Base-by-base conservation (phyloP, 31 red algal species). In the Odonthalia washingtoniensis region DNA sequence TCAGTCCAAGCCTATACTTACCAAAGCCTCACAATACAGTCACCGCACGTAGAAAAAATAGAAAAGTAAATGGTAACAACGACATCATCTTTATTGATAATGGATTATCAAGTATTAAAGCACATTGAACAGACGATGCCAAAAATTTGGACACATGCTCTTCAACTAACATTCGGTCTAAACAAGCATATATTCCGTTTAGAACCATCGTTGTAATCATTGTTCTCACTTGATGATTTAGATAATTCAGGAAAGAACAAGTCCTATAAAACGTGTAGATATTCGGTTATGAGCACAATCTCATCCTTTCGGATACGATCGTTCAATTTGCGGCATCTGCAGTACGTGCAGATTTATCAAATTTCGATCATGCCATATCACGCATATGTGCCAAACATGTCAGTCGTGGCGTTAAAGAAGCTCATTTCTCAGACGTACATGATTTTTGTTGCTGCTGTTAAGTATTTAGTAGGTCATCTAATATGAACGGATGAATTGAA, bases 361-460 rank as follows among this genome's bases (percentile, higher is more conserved):
- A 6, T 12, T 38, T 32, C 35, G 67, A 32, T 6, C 9, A 38
- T 72, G 67, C 67, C 16, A 9, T 72, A n/a, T 9, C 31, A n/a
- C 28, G 67, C 26, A 72, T 72, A 38, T 35, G 67, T 72, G 31
- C 67, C 9, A 72, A 32, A 16, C 67, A 72, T 32, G 67, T 72
- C 9, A 72, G 35, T n/a, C 67, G 67, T 72, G 28, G 67, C 35
- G 28, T 72, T 9, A 32, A 72, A n/a, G 31, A 38, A 16, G 28
- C 35, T 12, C 67, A 35, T 72, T 72, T 72, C 35, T n/a, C 35
- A 17, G 31, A 17, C 16, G 35, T 72, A 32, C 27, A 17, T 9
- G 67, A 32, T 16, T 38, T 72, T 6, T 57, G 49, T 57, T 57
- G 49, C 12, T 57, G 49, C n/a, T n/a, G n/a, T n/a, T n/a, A n/a